Evolutionary conservation across 768 basidiomycete species (phyloP), one percentile per base, ranked within the genome.

Genomic region (Chlorophyllum brunneum): DNA sequence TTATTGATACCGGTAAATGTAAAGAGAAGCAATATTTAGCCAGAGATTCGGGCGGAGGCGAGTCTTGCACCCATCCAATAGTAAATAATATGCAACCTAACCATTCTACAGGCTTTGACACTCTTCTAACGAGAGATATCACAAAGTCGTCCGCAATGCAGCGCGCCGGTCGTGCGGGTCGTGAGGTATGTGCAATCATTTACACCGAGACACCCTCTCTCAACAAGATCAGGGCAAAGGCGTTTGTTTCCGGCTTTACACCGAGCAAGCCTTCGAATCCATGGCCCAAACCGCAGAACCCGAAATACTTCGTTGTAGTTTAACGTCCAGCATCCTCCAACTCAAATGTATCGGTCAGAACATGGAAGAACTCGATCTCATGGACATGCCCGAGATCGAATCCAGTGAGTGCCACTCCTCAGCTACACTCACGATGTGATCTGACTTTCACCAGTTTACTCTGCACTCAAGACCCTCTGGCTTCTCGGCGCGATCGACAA

Each of bases 101-200:
- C 37, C 29, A n/a, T 8, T 11, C 10, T 24, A 6, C 58, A 93
- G 94, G 92, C 2, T 88, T 98, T 59, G 95, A 98, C 67, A 87
- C 90, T 13, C 74, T 98, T 3, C 60, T 92, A 36, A 87, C 88
- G 13, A 81, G 82, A 62, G 83, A 88, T 45, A 89, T 98, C 56
- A 90, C 90, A 22, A 85, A 91, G 66, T 92, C 92, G 2, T 92
- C 89, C 11, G 95, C 97, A 5, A 83, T 84, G 78, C 90, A 99
- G 66, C 78, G 97, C n/a, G 81, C 93, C 2, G 97, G 97, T 65
- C 91, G 97, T 51, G 97, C 95, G 0, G 97, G 97, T 56, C 92
- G 97, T 52, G 93, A 98, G 69, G 89, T 88, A 70, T 62, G 18
- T 30, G 45, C 9, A 20, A 2, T 38, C 9, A 22, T 18, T 18